Evolutionary conservation across 495 filamentous ascomycete species (phyloP).

Genomic region (Hypoxylon cercidicola): DNA sequence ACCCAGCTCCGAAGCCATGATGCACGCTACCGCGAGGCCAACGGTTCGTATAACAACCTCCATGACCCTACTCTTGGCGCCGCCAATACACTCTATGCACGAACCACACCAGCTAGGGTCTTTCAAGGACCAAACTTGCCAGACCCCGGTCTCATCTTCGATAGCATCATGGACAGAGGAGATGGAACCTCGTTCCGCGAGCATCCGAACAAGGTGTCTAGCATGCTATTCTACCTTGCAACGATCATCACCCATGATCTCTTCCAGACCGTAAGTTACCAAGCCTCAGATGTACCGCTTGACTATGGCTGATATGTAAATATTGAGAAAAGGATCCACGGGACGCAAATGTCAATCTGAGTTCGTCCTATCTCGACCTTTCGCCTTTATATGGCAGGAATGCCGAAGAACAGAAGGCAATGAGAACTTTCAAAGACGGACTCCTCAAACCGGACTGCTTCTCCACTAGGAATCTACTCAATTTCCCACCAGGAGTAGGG

Average conservation of each 20-base stretch:
- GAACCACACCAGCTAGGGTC: slow-evolving; percentile 63
- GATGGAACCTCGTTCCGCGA: slow-evolving; percentile 63
- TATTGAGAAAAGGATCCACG: slow-evolving; percentile 35
- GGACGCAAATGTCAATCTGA: slow-evolving; percentile 65
- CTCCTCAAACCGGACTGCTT: slow-evolving; percentile 82
- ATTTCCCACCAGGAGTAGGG: slow-evolving; percentile 79
- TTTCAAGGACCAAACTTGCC: slow-evolving; percentile 71
- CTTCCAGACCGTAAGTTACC: slow-evolving; percentile 42
- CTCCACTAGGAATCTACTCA: slow-evolving; percentile 72
- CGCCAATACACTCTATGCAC: slow-evolving; percentile 69
- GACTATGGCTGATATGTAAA: slow-evolving; percentile 4
- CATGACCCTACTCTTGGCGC: slow-evolving; percentile 69
- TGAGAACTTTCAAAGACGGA: slow-evolving; percentile 77
- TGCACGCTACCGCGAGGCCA: slow-evolving; percentile 68
- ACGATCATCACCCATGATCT: slow-evolving; percentile 83
- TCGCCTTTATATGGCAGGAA: slow-evolving; percentile 80
- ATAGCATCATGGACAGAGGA: slow-evolving; percentile 70
- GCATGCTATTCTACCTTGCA: slow-evolving; percentile 82
- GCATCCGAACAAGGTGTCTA: slow-evolving; percentile 78
- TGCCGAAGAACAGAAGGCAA: slow-evolving; percentile 69
- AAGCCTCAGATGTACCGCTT: not conserved
- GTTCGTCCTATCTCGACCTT: slow-evolving; percentile 83
- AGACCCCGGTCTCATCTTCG: slow-evolving; percentile 77
- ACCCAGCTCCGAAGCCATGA: slow-evolving; percentile 57
- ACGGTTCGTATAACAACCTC: slow-evolving; percentile 70